Base-by-base conservation (phyloP, 1,139 yeast species). In the Debaryomyces sp. region DNA sequence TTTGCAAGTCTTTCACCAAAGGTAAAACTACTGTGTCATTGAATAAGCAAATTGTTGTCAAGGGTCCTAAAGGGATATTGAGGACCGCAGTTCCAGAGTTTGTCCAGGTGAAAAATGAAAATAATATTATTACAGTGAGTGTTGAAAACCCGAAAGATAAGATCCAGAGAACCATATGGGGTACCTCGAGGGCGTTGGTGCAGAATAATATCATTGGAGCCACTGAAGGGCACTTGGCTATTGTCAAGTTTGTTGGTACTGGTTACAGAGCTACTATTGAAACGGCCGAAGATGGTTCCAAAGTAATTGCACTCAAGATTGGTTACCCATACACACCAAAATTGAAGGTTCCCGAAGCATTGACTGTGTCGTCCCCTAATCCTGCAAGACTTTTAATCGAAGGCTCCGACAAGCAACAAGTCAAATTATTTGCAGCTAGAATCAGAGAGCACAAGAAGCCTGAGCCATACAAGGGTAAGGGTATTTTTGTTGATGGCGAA, bases 391-490 rank as follows among this genome's bases (percentile, higher is more conserved):
- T 95, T 49, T 77, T 94, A 51, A 75, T 95, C 36, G 96, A 90
- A 67, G 99, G 99, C 29, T 73, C 84, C 44, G 87, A 94, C 70
- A 89, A 89, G 68, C 97, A 92, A 67, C 86, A 86, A 63, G 94
- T 95, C 37, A 87, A 85, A 62, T 78, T 87, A 51, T 89, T 90
- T 68, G 99, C 99, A 17, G 96, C 97, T 18, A 81, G 84, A 50
- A 80, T 95, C 57, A 85, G 99, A 67, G 84, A 82, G 59, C 83
- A 82, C 75, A 89, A 90, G 68, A 96, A 96, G 53, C 99, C 99
- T 36, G 99, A 95, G 71, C 97, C 98, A 36, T 95, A 95, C 70
- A 95, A 95, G 72, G 99, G 99, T 64, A 95, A 95, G 70, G 99
- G 99, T 62, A 88, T 95, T 48, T 95, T 87, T 64, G 87, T 95